Base-by-base conservation (phyloP, 202 grass and related monocot species). In the Sporobolus alterniflorus region DNA sequence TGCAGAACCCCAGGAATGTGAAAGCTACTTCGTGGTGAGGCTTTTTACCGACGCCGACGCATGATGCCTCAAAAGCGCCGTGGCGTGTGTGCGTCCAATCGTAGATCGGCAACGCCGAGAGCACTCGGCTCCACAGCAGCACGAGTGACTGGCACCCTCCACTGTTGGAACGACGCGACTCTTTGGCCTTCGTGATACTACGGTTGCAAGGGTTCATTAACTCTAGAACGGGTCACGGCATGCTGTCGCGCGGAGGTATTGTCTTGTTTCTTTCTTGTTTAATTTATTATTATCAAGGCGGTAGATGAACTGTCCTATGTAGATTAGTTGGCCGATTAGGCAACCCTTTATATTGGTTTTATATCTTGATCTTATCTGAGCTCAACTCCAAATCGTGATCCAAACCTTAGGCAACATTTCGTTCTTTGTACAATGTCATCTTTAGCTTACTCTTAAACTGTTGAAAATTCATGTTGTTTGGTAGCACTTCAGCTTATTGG, bases 1-100 rank as follows among this genome's bases (percentile, higher is more conserved):
- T 82, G 88, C 59, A 67, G 77, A 22, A 25, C 83, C 72, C 40
- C 28, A 59, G 78, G 78, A 86, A 82, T 86, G 79, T 13, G 62
- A 79, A 83, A 74, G 30, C 54, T 49, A 13, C 71, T 67, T 12
- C n/a, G 57, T 65, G 59, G 41, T 11, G 30, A 50, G 30, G 6
- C 64, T 39, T 77, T 50, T 41, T 32, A 9, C 13, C 7, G 78
- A 77, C 79, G 79, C 79, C 41, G 67, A 86, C 78, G 40, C 78
- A 64, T 55, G 78, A 73, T 78, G 73, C 83, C 67, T 49, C 36
- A 39, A 82, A 86, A 60, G 65, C 17, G 11, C 31, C 62, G 9
- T 11, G 71, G 21, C 3, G 36, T 64, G 62, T 52, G 75, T 11
- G 77, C 42, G 41, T 34, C 69, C 78, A 90, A 74, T 86, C 20